These are phyloP conservation scores for Gynandropsis gynandra DNA, from an alignment of 345 rosid species.

Conservation along the genomic window DNA sequence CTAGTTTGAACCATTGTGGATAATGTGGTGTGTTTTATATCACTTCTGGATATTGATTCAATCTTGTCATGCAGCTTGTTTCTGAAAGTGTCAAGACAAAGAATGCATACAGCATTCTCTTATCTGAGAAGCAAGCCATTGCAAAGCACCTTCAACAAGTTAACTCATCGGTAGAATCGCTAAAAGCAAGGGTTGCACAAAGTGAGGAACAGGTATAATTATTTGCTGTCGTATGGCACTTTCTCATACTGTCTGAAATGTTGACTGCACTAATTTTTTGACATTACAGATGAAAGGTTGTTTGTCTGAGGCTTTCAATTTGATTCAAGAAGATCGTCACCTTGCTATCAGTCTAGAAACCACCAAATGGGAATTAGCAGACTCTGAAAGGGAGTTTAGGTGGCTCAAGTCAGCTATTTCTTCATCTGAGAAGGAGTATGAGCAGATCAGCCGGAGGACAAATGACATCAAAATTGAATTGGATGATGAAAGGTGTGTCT, in stretches of 20 bases:
- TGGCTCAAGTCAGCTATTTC: conserved; percentile 68
- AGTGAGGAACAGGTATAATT: conserved; percentile 68
- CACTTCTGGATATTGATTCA: conserved; percentile 6
- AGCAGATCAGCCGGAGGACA: conserved; percentile 55
- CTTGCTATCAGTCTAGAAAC: conserved; percentile 52
- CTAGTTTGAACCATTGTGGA: neutral
- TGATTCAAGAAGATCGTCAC: conserved; percentile 70
- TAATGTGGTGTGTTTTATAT: conserved; percentile 14
- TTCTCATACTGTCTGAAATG: neutral
- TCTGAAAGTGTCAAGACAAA: conserved; percentile 94
- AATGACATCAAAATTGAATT: conserved; percentile 46
- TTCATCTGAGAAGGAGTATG: conserved; percentile 77
- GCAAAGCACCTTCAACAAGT: conserved; percentile 71
- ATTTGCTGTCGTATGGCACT: neutral
- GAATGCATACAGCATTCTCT: conserved; percentile 54
- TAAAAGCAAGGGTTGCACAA: conserved; percentile 54
- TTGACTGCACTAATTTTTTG: conserved; percentile 8
- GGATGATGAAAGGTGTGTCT: conserved; percentile 58
- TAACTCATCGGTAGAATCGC: conserved; percentile 46
- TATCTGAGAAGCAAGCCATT: conserved; percentile 71
- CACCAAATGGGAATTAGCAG: conserved; percentile 67
- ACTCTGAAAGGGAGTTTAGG: conserved; percentile 81
- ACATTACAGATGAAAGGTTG: conserved; percentile 65
- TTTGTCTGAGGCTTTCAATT: conserved; percentile 51
- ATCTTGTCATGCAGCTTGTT: conserved; percentile 60